Conservation (phyloP, 805 yeast genomes). For the Kregervanrija delftensis region DNA sequence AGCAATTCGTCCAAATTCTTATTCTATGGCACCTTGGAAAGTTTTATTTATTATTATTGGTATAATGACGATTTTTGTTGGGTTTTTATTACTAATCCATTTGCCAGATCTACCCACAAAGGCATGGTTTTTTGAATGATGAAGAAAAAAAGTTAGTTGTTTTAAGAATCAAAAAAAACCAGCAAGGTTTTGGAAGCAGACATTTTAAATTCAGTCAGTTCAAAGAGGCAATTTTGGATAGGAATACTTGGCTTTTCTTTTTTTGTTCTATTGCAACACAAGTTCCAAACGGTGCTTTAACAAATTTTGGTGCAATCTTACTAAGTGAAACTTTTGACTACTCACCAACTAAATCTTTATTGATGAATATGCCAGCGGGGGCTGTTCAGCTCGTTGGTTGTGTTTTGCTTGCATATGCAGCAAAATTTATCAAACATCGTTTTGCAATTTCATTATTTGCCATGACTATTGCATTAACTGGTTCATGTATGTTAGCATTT, state of each 20-base stretch:
- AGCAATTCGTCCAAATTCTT: conserved; percentile 23
- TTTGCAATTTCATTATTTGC: not conserved
- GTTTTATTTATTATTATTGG: conserved; percentile 55
- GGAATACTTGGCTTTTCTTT: conserved; percentile 43
- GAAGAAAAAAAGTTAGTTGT: conserved; percentile 43
- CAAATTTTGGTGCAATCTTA: conserved; percentile 37
- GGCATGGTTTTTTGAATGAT: conserved; percentile 42
- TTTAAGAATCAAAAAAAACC: conserved; percentile 49
- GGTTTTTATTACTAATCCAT: conserved; percentile 33
- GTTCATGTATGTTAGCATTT: conserved; percentile 1
- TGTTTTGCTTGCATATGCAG: conserved; percentile 16
- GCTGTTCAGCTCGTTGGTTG: conserved; percentile 27
- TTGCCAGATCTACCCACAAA: conserved; percentile 46
- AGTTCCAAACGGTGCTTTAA: conserved; percentile 54
- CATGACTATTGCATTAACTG: not conserved
- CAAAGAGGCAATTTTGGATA: conserved; percentile 45
- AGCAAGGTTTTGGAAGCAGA: conserved; percentile 54
- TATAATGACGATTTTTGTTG: conserved; percentile 44
- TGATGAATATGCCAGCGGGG: conserved; percentile 26
- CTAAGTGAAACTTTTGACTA: conserved; percentile 31
- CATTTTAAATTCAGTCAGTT: conserved; percentile 50
- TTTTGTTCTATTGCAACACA: conserved; percentile 36
- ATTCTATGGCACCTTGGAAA: conserved; percentile 47
- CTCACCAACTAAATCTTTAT: conserved; percentile 5
- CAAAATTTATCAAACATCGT: conserved; percentile 15